Percentiles rank a stretch among this genome's conserved stretches.
These are phyloP conservation scores for Raffaelea deltoideospora DNA, from an alignment of 2,329 filamentous ascomycete genomes.

Conservation along the genomic window DNA sequence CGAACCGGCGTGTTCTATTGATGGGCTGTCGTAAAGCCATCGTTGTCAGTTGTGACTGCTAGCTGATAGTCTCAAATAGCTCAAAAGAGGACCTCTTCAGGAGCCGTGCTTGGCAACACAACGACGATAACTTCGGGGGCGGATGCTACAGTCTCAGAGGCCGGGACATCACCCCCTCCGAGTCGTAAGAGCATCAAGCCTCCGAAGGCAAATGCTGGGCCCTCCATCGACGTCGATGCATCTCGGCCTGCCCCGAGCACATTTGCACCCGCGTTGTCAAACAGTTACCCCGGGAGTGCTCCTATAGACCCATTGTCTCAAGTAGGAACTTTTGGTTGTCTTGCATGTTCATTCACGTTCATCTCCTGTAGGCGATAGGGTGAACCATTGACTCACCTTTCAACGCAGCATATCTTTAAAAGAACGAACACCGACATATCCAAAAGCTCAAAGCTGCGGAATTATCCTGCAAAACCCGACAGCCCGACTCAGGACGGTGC, in stretches of 20 bases:
- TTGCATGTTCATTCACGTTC: no score
- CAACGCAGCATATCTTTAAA: slow-evolving; percentile 43
- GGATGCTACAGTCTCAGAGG: no score
- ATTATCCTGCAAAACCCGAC: slow-evolving; percentile 30
- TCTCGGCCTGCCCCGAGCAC: not conserved
- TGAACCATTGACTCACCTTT: not conserved
- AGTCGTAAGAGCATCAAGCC: not conserved
- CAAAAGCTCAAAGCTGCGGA: slow-evolving; percentile 39
- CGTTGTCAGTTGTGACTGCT: no score
- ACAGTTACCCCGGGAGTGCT: slow-evolving; percentile 5
- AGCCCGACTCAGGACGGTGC: slow-evolving; percentile 20
- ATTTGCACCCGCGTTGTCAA: slow-evolving; percentile 1
- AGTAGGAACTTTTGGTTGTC: slow-evolving; percentile 7
- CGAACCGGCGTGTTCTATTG: no score
- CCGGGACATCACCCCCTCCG: not conserved
- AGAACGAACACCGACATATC: slow-evolving; percentile 50
- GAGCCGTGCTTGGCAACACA: no score
- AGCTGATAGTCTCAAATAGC: no score
- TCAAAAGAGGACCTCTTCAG: no score
- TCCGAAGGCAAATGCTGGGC: not conserved
- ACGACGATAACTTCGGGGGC: no score
- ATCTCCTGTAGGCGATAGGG: no score
- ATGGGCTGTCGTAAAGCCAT: no score
- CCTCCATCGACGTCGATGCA: not conserved
- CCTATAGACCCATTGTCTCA: slow-evolving; percentile 17